Conservation (phyloP, 139 green algal species). For the Volvox africanus region DNA sequence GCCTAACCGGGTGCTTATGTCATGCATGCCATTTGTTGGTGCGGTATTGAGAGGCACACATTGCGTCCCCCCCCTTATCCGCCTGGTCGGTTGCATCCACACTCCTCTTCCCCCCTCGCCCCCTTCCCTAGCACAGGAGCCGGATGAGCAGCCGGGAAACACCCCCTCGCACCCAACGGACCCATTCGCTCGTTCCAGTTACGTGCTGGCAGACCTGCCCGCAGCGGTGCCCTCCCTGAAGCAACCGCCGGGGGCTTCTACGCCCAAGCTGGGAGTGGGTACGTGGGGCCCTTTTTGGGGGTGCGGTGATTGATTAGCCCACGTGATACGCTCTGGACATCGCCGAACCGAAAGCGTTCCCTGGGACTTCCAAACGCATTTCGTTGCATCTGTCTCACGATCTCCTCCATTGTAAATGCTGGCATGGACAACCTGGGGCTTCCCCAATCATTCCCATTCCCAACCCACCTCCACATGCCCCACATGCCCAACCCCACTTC, state of each 20-base stretch:
- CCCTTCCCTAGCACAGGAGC: background rate
- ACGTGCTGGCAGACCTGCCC: conserved; percentile 74
- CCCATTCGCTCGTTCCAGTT: conserved; percentile 55
- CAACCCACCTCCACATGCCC: background rate
- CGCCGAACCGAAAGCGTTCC: too few species aligned
- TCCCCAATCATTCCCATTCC: background rate
- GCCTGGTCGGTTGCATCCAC: background rate
- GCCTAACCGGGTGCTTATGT: too few species aligned
- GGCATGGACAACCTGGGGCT: background rate
- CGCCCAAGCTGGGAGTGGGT: conserved; percentile 81
- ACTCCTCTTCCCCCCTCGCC: background rate
- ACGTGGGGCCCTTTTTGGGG: background rate
- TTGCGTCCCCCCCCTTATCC: too few species aligned
- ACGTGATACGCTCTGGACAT: too few species aligned
- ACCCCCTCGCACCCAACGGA: background rate
- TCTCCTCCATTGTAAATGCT: too few species aligned
- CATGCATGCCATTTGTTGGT: background rate
- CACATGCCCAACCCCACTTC: background rate
- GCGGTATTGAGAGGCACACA: background rate
- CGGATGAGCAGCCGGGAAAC: conserved; percentile 4
- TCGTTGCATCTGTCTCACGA: too few species aligned
- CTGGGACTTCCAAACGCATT: too few species aligned
- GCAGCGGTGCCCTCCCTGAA: conserved; percentile 54
- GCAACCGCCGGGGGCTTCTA: conserved; percentile 70
- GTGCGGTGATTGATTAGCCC: too few species aligned